Conservation (phyloP, 2,329 filamentous ascomycete species). For the Orbilia brochopaga region DNA sequence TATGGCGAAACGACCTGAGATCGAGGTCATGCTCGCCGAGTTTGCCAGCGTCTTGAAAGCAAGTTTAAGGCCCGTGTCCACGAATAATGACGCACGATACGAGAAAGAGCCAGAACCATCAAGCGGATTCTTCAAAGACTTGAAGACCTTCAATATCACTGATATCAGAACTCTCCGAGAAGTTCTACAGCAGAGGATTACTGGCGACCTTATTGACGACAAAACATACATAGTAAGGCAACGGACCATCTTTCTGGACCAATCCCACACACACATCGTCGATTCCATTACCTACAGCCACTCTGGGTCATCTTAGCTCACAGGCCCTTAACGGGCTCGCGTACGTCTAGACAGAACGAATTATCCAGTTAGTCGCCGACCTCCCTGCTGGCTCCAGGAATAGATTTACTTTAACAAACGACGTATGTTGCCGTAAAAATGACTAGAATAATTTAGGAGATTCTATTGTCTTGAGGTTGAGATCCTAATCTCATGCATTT, state of each 20-base stretch:
- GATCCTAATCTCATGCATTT: not conserved
- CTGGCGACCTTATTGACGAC: slow-evolving; percentile 72
- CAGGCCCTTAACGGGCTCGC: not conserved
- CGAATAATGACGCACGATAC: slow-evolving; percentile 13
- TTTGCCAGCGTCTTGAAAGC: slow-evolving; percentile 38
- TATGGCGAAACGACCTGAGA: slow-evolving; percentile 37
- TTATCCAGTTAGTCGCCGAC: slow-evolving; percentile 66
- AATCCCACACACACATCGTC: not conserved
- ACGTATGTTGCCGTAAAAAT: slow-evolving; percentile 15
- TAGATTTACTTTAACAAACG: slow-evolving; percentile 69
- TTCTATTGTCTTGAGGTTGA: not conserved
- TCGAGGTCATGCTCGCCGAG: slow-evolving; percentile 40
- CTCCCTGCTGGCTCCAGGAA: slow-evolving; percentile 69
- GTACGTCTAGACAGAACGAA: slow-evolving; percentile 52
- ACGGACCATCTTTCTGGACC: not conserved
- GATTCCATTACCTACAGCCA: not conserved
- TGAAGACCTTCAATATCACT: slow-evolving; percentile 55
- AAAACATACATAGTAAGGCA: slow-evolving; percentile 76
- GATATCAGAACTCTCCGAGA: slow-evolving; percentile 70
- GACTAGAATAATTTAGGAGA: too few relatives aligned
- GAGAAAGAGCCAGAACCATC: slow-evolving; percentile 37
- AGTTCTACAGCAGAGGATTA: slow-evolving; percentile 68
- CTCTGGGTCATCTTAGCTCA: not conserved
- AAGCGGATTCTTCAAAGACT: slow-evolving; percentile 39
- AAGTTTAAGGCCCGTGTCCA: slow-evolving; percentile 29